Evolutionary conservation across 768 basidiomycete species (phyloP), one percentile per base, ranked within the genome.

Genomic region (Phaffia australis): DNA sequence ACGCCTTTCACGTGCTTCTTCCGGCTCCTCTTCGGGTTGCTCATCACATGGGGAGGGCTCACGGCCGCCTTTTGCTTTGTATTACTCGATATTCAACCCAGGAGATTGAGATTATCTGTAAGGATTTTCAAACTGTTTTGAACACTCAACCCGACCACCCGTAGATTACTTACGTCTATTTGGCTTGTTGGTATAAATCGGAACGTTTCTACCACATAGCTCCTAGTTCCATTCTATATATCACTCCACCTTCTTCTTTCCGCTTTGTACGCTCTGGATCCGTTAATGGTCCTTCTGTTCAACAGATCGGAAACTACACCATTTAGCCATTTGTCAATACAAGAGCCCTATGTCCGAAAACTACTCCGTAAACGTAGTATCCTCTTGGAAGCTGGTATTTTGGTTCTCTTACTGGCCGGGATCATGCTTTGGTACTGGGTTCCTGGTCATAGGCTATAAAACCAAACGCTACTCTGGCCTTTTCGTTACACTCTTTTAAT

Each of bases 261-360:
- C 19, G 89, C 95, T 74, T 91, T 93, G 76, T 98, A 98, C 78
- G 92, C 95, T 76, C 85, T 98, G 61, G 94, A 97, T 75, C 95
- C 95, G 15, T 80, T 98, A 73, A 85, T 98, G 71, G 88, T 97
- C 70, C 67, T 69, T 27, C 89, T 98, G 79, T 78, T 97, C 73
- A 85, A 85, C 68, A 88, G 89, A 76, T 93, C 91, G 54, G 95
- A 98, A 76, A 95, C 93, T 50, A 95, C 92, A 15, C 93, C 94
- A 1, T 98, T 98, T 84, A 85, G 88, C 65, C 90, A 89, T 6
- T 86, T 98, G 62, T 82, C 81, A 52, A 91, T 99, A 64, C 85
- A 87, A 62, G 94, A 99, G 76, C 87, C 88, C 30, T 98, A 97
- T 75, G 93, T 99, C 71, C 85, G 83, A 78, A 93, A 89, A 76